Conservation (phyloP, 352 stramenopile genomes). For the Globisporangium echinulatum region DNA sequence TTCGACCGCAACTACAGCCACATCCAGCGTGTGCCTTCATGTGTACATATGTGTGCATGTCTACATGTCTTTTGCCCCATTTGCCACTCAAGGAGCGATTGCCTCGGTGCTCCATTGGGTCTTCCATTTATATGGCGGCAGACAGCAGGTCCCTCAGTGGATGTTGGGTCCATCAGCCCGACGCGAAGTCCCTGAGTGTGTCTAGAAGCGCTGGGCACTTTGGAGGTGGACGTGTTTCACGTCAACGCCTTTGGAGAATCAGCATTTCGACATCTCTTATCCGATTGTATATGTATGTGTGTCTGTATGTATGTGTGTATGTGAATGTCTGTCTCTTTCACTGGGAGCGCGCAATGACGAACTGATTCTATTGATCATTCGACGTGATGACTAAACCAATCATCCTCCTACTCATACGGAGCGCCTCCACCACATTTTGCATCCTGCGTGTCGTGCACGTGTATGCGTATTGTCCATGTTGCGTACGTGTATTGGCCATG, state of each 20-base stretch:
- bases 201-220: slow-evolving; percentile 77
- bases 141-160: slow-evolving; percentile 54
- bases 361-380: slow-evolving; percentile 21
- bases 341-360: slow-evolving; percentile 37
- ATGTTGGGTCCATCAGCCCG: slow-evolving; percentile 80
- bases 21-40: background rate
- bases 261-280: slow-evolving; percentile 64
- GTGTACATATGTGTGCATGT: background rate
- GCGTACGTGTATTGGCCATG: background rate
- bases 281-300: slow-evolving; percentile 8
- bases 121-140: slow-evolving; percentile 62
- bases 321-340: background rate
- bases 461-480: background rate
- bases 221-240: slow-evolving; percentile 53
- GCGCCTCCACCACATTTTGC: slow-evolving; percentile 15
- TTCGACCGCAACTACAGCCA: background rate
- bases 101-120: slow-evolving; percentile 43
- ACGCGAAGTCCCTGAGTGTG: slow-evolving; percentile 57
- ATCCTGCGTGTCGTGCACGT: background rate
- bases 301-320: slow-evolving; percentile 8
- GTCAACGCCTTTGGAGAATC: slow-evolving; percentile 60
- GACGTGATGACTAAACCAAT: slow-evolving; percentile 29
- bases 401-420: slow-evolving; percentile 77
- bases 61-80: slow-evolving; percentile 26
- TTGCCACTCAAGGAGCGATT: slow-evolving; percentile 61